Percentiles rank a stretch among this genome's conserved stretches.
Conservation (phyloP, 2,329 filamentous ascomycete genomes). For the Paraconiothyrium brasiliense region DNA sequence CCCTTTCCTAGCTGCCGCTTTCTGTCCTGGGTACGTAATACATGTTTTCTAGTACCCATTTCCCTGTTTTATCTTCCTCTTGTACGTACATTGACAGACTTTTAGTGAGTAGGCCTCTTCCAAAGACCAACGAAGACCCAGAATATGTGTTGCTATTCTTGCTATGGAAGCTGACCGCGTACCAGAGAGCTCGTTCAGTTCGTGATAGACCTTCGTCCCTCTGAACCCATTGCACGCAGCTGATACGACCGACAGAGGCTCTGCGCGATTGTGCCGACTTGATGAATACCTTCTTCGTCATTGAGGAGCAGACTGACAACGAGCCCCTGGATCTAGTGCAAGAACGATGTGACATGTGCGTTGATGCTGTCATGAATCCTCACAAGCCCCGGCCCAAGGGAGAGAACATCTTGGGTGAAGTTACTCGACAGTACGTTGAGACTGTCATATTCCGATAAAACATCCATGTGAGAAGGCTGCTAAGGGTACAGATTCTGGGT, state of each 20-base stretch:
- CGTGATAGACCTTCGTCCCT: constrained; percentile 1
- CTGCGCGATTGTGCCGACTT: constrained; percentile 5
- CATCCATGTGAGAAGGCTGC: constrained; percentile 1
- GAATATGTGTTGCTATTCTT: not conserved
- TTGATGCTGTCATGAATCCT: constrained; percentile 7
- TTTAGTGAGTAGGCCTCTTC: constrained; percentile 3
- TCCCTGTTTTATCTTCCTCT: not conserved
- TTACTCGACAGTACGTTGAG: constrained; percentile 7
- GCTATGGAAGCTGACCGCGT: constrained; percentile 1
- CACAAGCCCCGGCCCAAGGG: constrained; percentile 7
- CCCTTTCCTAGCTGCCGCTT: not conserved
- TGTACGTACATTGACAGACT: not conserved
- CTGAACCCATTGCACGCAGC: constrained; percentile 3
- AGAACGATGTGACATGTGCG: constrained; percentile 6
- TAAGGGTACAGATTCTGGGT: constrained; percentile 2
- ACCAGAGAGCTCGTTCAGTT: constrained; percentile 6
- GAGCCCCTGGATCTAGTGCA: constrained; percentile 1
- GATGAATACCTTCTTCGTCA: constrained; percentile 7
- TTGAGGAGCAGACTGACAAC: constrained; percentile 5
- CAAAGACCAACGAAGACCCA: not conserved
- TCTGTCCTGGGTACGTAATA: constrained; percentile 1
- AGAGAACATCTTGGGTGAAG: constrained; percentile 5
- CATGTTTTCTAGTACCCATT: not conserved
- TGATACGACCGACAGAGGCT: constrained; percentile 5
- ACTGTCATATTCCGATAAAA: not conserved